Evolutionary conservation across 306 rosid species (phyloP), one percentile per base, ranked within the genome.

Genomic region (Ochetophila trinervis): DNA sequence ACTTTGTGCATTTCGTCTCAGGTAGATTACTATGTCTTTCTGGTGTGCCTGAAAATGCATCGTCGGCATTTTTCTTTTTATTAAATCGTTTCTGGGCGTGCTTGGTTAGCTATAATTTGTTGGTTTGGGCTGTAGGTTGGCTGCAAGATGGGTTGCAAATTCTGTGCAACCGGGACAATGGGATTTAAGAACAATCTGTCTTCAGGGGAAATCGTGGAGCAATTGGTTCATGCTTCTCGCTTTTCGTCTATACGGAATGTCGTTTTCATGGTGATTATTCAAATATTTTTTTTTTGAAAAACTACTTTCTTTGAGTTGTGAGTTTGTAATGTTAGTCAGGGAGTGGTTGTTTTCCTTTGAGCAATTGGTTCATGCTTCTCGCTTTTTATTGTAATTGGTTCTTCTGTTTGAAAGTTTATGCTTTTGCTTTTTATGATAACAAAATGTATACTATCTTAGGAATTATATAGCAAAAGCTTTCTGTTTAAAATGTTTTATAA

Each of bases 81-180:
- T 27, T 27, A 27, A 27, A 27, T 27, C 32, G 32, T 63, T 48
- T 7, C 16, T 62, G 19, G 2, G 19, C n/a, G 6, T 40, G 45
- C 8, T 40, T 37, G 23, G 36, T 17, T 42, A 63, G 21, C 17
- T 42, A 12, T 22, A 53, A 13, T 58, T 18, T 47, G 11, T 14
- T 53, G 52, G 44, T 37, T 32, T 40, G 60, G 20, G 27, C 13
- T 65, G 35, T 60, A 90, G 96, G 98, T 89, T 45, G 98, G 98
- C 30, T 93, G 98, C 83, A 93, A 93, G 79, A 89, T 93, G 98
- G 98, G 97, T 37, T 93, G 98, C 80, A 87, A 77, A 4, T 93
- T 93, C 78, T 93, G 98, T 77, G 98, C 98, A 3, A 93, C 98
- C n/a, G 97, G 95, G 69, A 82, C 81, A n/a, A 93, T 93, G 98